Percentiles rank a stretch among this genome's conserved stretches.
Conservation (phyloP, 306 rosid species). For the Trifolium repens region DNA sequence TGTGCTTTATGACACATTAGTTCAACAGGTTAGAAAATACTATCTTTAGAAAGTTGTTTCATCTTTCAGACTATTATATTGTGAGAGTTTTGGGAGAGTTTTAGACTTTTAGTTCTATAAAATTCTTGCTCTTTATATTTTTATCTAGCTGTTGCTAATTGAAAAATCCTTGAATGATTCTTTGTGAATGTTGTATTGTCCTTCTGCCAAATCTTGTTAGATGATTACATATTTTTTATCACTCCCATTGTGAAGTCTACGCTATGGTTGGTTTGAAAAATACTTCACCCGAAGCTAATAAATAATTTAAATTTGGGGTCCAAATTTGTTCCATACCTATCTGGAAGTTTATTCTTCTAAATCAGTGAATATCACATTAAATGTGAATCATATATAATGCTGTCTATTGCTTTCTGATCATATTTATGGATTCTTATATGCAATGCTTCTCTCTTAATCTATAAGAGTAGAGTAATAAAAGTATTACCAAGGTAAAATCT, state of each 20-base stretch:
- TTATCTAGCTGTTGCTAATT: not conserved
- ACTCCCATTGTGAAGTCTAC: conserved; percentile 19
- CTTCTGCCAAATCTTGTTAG: not conserved
- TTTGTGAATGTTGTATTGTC: not conserved
- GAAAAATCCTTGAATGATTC: not conserved
- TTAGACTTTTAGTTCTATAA: conserved; percentile 15
- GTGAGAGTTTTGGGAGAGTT: conserved; percentile 8
- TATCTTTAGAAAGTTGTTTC: conserved; percentile 10
- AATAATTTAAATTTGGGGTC: not conserved
- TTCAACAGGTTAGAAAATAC: conserved; percentile 80
- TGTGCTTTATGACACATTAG: conserved; percentile 93
- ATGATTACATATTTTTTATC: not conserved
- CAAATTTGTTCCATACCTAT: not conserved
- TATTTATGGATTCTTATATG: conserved; percentile 2
- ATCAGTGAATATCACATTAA: not conserved
- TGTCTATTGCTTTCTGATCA: conserved; percentile 4
- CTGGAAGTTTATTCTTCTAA: not conserved
- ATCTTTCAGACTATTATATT: conserved; percentile 27
- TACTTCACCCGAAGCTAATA: not conserved
- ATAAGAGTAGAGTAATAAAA: not conserved
- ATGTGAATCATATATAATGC: not conserved
- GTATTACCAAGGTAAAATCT: not conserved
- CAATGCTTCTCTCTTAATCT: not conserved
- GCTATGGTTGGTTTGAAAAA: not conserved
- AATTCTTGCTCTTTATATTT: not conserved